Conservation (phyloP, 768 basidiomycete species). For the Tulasnella sp. region DNA sequence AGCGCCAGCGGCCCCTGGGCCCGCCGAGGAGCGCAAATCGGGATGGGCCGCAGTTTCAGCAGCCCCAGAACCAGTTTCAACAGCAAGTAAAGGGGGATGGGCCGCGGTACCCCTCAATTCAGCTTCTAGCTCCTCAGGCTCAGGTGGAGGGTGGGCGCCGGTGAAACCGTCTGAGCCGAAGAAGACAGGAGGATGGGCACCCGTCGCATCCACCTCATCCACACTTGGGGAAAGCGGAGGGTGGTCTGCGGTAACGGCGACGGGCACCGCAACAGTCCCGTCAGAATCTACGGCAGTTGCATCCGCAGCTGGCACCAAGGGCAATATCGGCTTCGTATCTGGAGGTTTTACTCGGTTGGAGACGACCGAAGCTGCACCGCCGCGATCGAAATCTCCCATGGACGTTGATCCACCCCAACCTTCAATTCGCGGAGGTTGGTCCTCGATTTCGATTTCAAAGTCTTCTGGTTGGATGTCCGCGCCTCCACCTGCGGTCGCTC, state of each 20-base stretch:
- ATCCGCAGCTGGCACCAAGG: constrained; percentile 29
- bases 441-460: constrained; percentile 22
- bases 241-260: constrained; percentile 9
- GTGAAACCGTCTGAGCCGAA: constrained; percentile 18
- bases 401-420: constrained; percentile 21
- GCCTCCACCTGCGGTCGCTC: constrained; percentile 31
- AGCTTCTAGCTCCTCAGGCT: constrained; percentile 2
- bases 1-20: constrained; percentile 20
- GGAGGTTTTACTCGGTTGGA: constrained; percentile 69
- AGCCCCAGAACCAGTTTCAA: constrained; percentile 29
- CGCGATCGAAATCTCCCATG: background rate
- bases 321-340: constrained; percentile 50
- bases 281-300: constrained; percentile 26
- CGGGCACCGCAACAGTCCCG: constrained; percentile 15
- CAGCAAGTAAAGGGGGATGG: constrained; percentile 48
- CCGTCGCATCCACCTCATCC: constrained; percentile 29
- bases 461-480: constrained; percentile 7
- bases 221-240: background rate
- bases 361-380: constrained; percentile 39
- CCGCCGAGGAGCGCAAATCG: constrained; percentile 27
- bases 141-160: background rate
- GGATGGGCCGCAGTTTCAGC: constrained; percentile 32
- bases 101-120: constrained; percentile 42
- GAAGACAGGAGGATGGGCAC: constrained; percentile 29
- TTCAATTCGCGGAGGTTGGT: constrained; percentile 6